Base-by-base conservation (phyloP, 2,329 filamentous ascomycete genomes). In the Cladosporium sp. region DNA sequence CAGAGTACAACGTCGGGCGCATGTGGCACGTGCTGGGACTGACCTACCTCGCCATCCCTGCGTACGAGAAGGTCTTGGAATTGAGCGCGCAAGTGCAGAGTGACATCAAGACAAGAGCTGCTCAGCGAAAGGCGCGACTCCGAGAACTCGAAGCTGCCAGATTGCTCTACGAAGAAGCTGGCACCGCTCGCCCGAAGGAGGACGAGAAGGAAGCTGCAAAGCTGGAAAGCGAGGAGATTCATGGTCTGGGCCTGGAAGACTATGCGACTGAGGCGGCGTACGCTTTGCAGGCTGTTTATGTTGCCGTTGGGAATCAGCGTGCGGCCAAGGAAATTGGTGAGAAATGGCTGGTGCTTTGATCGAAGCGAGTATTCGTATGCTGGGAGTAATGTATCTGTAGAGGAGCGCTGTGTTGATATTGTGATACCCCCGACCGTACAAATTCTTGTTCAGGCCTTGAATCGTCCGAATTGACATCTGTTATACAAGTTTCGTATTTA, bases 1-100 rank as follows among this genome's bases (percentile, higher is more conserved):
- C 91, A 8, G 89, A 91, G 73, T 96, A 90, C 79, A 96, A 96
- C 72, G 83, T 93, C 57, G 92, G 85, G 1, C 83, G 92, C 25
- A 86, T 88, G 28, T 95, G 91, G 81, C 91, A 95, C 76, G 83
- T 89, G 65, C 81, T 96, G 13, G 91, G 91, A 0, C 79, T 96
- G 65, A 82, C 85, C 23, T 88, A 91, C 73, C 79, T 96, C 30
- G 92, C 93, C 0, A 80, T 91, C 5, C 83, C 88, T 25, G 90
- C 87, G 63, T 98, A 97, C 75, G 81, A 88, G 68, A 81, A 78
- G 39, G 86, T 85, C 39, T 76, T 90, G 51, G 74, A 78, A 32
- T 70, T 88, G 39, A 81, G 82, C 43, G 77, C 79, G 56, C 72
- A 79, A 54, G 82, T 85, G n/a, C 77, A 76, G 39, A 66, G 70